Percentiles rank a stretch among this genome's conserved stretches.
phyloP scores from a whole-genome alignment of 495 filamentous ascomycete genomes.

The Corynascus novoguineensis region DNA sequence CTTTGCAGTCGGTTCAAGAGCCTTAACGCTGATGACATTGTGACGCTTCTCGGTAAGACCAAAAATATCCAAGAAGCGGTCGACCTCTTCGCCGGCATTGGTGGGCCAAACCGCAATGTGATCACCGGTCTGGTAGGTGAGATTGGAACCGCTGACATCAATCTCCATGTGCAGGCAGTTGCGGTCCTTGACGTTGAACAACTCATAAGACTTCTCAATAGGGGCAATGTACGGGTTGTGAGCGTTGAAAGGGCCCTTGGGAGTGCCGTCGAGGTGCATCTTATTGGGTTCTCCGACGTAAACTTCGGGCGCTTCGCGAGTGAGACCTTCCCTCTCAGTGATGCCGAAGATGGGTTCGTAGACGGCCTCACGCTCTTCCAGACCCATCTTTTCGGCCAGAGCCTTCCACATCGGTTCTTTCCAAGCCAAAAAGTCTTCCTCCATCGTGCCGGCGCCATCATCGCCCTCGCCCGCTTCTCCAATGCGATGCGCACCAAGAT shows the following conservation, averaged over 20 bases:
- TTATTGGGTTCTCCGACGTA: slow-evolving; percentile 97
- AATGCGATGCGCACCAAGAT: slow-evolving; percentile 76
- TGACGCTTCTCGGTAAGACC: slow-evolving; percentile 71
- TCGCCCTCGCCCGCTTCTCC: slow-evolving; percentile 91
- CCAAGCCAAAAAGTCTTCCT: slow-evolving; percentile 98
- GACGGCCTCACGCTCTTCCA: slow-evolving; percentile 92
- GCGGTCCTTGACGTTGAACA: slow-evolving; percentile 86
- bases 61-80: slow-evolving; percentile 78
- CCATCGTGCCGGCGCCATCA: slow-evolving; percentile 98
- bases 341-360: slow-evolving; percentile 92
- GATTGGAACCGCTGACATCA: slow-evolving; percentile 76
- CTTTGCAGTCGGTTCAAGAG: slow-evolving; percentile 90
- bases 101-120: slow-evolving; percentile 98
- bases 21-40: slow-evolving; percentile 82
- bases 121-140: slow-evolving; percentile 92
- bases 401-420: slow-evolving; percentile 98
- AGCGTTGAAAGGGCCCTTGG: slow-evolving; percentile 89
- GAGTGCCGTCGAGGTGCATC: slow-evolving; percentile 78
- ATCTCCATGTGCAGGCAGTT: slow-evolving; percentile 99
- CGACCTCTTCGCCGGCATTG: slow-evolving; percentile 87
- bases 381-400: slow-evolving; percentile 69
- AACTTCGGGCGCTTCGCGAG: slow-evolving; percentile 73
- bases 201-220: slow-evolving; percentile 79
- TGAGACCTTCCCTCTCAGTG: slow-evolving; percentile 66
- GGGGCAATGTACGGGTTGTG: slow-evolving; percentile 98